phyloP scores from a whole-genome alignment of 768 basidiomycete species.

The Pleurotus cornucopiae region DNA sequence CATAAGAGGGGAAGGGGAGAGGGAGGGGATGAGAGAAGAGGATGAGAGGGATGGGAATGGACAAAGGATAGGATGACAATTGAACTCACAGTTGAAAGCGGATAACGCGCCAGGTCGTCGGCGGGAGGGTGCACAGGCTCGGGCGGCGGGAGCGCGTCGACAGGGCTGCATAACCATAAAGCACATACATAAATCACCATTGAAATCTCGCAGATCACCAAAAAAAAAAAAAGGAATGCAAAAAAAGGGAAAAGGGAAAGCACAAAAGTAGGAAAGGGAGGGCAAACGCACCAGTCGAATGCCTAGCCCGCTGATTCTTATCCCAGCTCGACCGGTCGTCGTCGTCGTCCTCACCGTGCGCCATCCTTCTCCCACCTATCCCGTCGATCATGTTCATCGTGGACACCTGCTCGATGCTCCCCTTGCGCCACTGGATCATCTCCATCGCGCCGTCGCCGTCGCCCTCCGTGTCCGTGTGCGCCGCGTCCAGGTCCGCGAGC shows the following conservation, averaged over 20 bases:
- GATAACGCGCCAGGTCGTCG: constrained; percentile 48
- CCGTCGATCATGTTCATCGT: neutral
- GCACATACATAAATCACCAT: no score
- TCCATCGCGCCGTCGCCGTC: constrained; percentile 1
- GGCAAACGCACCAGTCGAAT: constrained; percentile 8
- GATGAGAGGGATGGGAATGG: no score
- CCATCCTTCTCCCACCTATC: neutral
- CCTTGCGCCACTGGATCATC: constrained; percentile 7
- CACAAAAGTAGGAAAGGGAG: constrained; percentile 3
- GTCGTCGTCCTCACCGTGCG: constrained; percentile 3
- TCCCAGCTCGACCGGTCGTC: constrained; percentile 5
- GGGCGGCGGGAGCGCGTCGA: constrained; percentile 19
- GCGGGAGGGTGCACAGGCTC: constrained; percentile 28
- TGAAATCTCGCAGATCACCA: no score
- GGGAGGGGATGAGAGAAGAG: no score
- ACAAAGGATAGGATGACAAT: neutral
- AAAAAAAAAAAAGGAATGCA: no score
- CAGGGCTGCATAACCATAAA: neutral
- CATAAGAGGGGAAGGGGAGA: no score
- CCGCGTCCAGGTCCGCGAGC: neutral
- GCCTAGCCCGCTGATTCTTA: neutral
- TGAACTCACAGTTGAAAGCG: constrained; percentile 51
- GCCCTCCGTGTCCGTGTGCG: constrained; percentile 2
- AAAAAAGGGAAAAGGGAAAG: neutral
- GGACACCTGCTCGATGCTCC: neutral